A percentile compares a stretch with the other conserved stretches of the same genome.
Evolutionary conservation across 495 filamentous ascomycete genomes (phyloP).

Genomic region (Pseudevernia furfuracea): DNA sequence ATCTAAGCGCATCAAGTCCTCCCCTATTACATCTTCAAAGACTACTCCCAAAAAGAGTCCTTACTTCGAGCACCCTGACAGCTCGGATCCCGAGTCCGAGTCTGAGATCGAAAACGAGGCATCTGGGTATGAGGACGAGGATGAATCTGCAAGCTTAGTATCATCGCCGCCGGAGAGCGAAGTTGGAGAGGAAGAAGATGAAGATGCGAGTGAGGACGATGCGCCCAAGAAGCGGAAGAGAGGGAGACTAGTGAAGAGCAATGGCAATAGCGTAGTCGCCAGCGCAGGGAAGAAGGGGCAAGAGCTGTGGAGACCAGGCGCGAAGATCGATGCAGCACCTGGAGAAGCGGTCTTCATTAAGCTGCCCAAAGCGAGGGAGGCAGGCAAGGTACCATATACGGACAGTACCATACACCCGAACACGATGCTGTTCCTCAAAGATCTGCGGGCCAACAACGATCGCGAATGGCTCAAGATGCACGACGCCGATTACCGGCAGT

Average conservation of each 20-base stretch:
- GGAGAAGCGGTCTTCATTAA: constrained; percentile 61
- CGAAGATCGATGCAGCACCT: constrained; percentile 49
- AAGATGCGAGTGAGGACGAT: constrained; percentile 29
- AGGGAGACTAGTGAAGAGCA: constrained; percentile 22
- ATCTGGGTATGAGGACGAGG: constrained; percentile 36
- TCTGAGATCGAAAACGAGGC: constrained; percentile 27
- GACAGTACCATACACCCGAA: constrained; percentile 71
- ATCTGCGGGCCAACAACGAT: constrained; percentile 71
- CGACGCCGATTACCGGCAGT: constrained; percentile 66
- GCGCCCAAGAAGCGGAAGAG: constrained; percentile 24
- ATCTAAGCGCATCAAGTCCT: constrained; percentile 42
- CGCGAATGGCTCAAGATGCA: constrained; percentile 78
- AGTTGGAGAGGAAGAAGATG: constrained; percentile 26
- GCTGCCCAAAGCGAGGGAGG: constrained; percentile 60
- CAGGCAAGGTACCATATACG: constrained; percentile 57
- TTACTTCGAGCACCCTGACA: constrained; percentile 44
- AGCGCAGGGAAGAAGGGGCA: constrained; percentile 33
- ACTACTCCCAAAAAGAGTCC: constrained; percentile 51
- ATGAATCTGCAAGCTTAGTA: constrained; percentile 22
- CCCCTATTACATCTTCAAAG: constrained; percentile 30
- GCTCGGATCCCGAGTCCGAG: constrained; percentile 31
- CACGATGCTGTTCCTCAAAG: constrained; percentile 67
- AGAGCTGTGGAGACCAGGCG: constrained; percentile 52
- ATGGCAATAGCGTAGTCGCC: constrained; percentile 14
- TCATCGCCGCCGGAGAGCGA: constrained; percentile 28